phyloP scores from a whole-genome alignment of 345 rosid species.

The Hibiscus syriacus region DNA sequence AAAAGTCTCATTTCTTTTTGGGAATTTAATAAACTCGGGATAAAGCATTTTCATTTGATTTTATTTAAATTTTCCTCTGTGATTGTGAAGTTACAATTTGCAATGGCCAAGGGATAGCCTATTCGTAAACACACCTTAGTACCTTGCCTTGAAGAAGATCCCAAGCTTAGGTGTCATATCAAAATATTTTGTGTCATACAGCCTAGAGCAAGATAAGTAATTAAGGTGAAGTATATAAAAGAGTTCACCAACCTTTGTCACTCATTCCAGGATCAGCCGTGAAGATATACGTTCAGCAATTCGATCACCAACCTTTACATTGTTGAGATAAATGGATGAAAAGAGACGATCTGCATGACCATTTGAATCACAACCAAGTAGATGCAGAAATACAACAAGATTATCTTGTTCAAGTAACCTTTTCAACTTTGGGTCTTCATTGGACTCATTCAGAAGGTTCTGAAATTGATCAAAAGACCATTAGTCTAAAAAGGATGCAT shows the following conservation, averaged over 20 bases:
- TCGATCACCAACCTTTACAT: slow-evolving; percentile 86
- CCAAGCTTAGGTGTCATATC: background rate
- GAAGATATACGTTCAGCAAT: slow-evolving; percentile 80
- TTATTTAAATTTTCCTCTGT: background rate
- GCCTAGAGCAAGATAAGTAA: background rate
- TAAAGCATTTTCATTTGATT: background rate
- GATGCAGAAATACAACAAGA: slow-evolving; percentile 80
- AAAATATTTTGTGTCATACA: background rate
- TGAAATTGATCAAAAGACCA: slow-evolving; percentile 97
- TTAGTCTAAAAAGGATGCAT: slow-evolving; percentile 98
- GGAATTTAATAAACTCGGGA: background rate
- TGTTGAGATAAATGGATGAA: slow-evolving; percentile 88
- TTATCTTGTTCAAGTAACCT: slow-evolving; percentile 73
- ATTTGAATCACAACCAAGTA: slow-evolving; percentile 98
- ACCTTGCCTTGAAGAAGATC: background rate
- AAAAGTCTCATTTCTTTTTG: background rate
- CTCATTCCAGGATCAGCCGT: slow-evolving; percentile 99
- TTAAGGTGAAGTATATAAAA: slow-evolving; percentile 2
- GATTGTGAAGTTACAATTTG: background rate
- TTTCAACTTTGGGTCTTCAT: slow-evolving; percentile 60
- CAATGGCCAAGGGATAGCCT: slow-evolving; percentile 28
- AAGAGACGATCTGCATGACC: slow-evolving; percentile 96
- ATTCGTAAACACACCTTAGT: slow-evolving; percentile 6
- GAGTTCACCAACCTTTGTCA: slow-evolving; percentile 62
- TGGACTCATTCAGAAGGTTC: slow-evolving; percentile 79